Evolutionary conservation across 148 eudicot species (phyloP).

Genomic region (Rheum nobile): DNA sequence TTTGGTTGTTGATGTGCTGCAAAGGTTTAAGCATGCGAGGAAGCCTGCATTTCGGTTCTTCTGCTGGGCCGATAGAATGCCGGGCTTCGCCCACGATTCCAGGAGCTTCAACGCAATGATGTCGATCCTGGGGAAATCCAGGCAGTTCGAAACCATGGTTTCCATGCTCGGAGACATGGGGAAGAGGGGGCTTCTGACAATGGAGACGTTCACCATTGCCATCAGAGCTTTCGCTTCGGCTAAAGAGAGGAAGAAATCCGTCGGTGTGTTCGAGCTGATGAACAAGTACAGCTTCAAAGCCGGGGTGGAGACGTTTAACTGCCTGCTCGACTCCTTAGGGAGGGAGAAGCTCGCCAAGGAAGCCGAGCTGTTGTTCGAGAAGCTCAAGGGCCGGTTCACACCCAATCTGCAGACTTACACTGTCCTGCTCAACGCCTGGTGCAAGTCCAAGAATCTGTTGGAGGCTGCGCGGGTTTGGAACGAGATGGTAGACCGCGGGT

Average conservation of each 20-base stretch:
- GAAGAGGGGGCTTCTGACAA: conserved; percentile 46
- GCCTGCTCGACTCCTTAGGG: conserved; percentile 58
- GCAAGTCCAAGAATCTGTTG: conserved; percentile 57
- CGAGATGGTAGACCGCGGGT: conserved; percentile 68
- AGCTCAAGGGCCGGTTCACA: conserved; percentile 44
- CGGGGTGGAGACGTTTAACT: conserved; percentile 54
- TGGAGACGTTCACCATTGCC: conserved; percentile 58
- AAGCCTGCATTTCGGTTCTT: conserved; percentile 83
- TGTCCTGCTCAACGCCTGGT: conserved; percentile 74
- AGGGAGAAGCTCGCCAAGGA: conserved; percentile 69
- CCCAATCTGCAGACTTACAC: conserved; percentile 48
- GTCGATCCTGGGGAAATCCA: conserved; percentile 59
- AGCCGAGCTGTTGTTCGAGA: conserved; percentile 55
- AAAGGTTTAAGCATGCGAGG: conserved; percentile 69
- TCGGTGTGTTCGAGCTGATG: conserved; percentile 79
- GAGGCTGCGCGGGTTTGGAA: conserved; percentile 89
- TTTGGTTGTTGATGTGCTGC: conserved; percentile 60
- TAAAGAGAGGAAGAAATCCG: conserved; percentile 69
- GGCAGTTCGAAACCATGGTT: conserved; percentile 85
- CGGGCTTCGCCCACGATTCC: conserved; percentile 54
- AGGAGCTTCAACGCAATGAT: conserved; percentile 67
- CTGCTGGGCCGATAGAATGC: conserved; percentile 57
- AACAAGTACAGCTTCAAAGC: conserved; percentile 55
- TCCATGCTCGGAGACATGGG: conserved; percentile 82
- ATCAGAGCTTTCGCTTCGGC: conserved; percentile 61